Conservation (phyloP, 2,329 filamentous ascomycete genomes). For the Diaporthe citrichinensis region DNA sequence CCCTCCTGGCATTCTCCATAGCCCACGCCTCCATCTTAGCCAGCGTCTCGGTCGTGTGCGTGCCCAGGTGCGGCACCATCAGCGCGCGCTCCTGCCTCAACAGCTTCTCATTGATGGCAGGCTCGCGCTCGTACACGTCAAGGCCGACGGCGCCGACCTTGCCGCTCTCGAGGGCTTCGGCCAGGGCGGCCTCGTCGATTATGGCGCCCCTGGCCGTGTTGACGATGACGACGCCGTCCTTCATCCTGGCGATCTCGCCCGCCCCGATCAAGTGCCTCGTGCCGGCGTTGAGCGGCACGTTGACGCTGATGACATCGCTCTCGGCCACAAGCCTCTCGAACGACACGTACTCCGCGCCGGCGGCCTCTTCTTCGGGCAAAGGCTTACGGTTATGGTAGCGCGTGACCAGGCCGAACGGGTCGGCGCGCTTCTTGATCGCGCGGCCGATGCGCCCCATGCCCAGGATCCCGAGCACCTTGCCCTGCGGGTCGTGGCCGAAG, state of each 20-base stretch:
- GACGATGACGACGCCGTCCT: slow-evolving; percentile 60
- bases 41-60: slow-evolving; percentile 29
- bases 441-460: slow-evolving; percentile 64
- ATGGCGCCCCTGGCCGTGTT: slow-evolving; percentile 67
- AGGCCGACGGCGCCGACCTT: slow-evolving; percentile 62
- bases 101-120: slow-evolving; percentile 43
- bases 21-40: slow-evolving; percentile 33
- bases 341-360: slow-evolving; percentile 53
- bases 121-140: slow-evolving; percentile 63
- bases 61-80: slow-evolving; percentile 33
- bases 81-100: slow-evolving; percentile 28
- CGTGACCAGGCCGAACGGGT: slow-evolving; percentile 59
- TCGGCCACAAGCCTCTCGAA: slow-evolving; percentile 56
- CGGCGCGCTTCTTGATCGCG: slow-evolving; percentile 55
- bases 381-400: slow-evolving; percentile 59
- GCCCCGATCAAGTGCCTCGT: slow-evolving; percentile 58
- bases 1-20: slow-evolving; percentile 30
- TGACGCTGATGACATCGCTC: slow-evolving; percentile 58
- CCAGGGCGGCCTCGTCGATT: slow-evolving; percentile 63
- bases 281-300: slow-evolving; percentile 56
- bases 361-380: slow-evolving; percentile 53
- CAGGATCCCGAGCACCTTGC: slow-evolving; percentile 61
- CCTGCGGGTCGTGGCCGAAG: slow-evolving; percentile 56
- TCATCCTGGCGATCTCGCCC: slow-evolving; percentile 61
- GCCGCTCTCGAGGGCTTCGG: slow-evolving; percentile 60